Evolutionary conservation across 2,329 filamentous ascomycete species (phyloP), one percentile per base, ranked within the genome.

Genomic region (Rhynchosporium graminicola): DNA sequence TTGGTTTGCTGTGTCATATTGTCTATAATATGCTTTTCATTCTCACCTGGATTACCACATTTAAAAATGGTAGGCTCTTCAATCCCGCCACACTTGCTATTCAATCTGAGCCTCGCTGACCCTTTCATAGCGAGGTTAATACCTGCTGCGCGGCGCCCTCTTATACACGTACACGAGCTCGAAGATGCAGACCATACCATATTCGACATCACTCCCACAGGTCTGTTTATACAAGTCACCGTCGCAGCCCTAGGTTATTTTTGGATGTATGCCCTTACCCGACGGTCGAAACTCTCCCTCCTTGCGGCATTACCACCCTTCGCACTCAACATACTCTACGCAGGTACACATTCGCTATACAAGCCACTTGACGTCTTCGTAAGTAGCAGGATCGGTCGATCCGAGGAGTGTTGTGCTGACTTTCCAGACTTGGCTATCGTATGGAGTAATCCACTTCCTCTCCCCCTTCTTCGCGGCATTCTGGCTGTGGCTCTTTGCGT

Each of bases 401-500:
- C 10, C 10, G 36, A 38, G 26, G 9, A 15, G 80, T 90, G 52
- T 84, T 96, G 62, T 91, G 95, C 73, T 81, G 96, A 63, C 79
- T 96, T 45, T 7, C 38, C 26, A 69, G 65, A 92, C 93, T 15
- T 97, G 93, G 93, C 78, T 97, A n/a, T 93, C 93, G 0, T 97
- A 97, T 74, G 93, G 93, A 58, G 82, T 97, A 60, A 89, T 90
- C 60, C 93, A 97, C 77, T 97, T 96, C 72, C 90, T 88, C 36
- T 90, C 89, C 20, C 93, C 93, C 8, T 87, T 90, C 65, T 83
- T 97, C 65, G 89, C 87, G 78, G 89, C 90, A 45, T 79, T 82
- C 9, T 80, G 92, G 72, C 87, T 97, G 75, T 97, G 97, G 80
- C 80, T 97, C 66, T 97, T 94, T 74, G 91, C 87, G 7, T 89